Evolutionary conservation across 306 rosid genomes (phyloP).

Genomic region (Luffa acutangula): DNA sequence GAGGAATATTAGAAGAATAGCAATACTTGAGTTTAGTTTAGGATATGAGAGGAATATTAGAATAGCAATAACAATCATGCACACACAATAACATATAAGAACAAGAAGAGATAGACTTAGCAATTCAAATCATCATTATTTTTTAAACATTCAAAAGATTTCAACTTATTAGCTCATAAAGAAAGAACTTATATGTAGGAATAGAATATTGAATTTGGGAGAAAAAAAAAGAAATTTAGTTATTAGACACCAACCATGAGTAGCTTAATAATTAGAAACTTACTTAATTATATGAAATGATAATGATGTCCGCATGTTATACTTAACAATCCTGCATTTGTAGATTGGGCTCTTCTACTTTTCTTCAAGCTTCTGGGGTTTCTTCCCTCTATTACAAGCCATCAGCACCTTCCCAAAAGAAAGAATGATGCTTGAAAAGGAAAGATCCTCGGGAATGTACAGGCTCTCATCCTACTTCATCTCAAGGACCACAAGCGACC

Average conservation of each 20-base stretch:
- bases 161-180: not conserved
- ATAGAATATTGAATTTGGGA: not conserved
- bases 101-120: too few relatives aligned
- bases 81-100: not conserved
- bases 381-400: slow-evolving; percentile 50
- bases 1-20: not conserved
- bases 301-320: not conserved
- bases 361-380: slow-evolving; percentile 52
- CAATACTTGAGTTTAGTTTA: too few relatives aligned
- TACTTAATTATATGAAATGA: too few relatives aligned
- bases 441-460: slow-evolving; percentile 66
- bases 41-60: too few relatives aligned
- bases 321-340: not conserved
- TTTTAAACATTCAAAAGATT: not conserved
- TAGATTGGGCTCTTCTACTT: slow-evolving; percentile 59
- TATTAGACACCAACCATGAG: not conserved
- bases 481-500: slow-evolving; percentile 37
- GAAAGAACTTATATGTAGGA: not conserved
- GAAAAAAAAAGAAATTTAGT: too few relatives aligned
- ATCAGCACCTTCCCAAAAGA: slow-evolving; percentile 64
- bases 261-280: too few relatives aligned
- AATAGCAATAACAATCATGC: not conserved
- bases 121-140: too few relatives aligned
- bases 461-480: slow-evolving; percentile 61
- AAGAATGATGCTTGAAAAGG: slow-evolving; percentile 46